Evolutionary conservation across 441 rosid species (phyloP).

Genomic region (Dalechampia spathulata): DNA sequence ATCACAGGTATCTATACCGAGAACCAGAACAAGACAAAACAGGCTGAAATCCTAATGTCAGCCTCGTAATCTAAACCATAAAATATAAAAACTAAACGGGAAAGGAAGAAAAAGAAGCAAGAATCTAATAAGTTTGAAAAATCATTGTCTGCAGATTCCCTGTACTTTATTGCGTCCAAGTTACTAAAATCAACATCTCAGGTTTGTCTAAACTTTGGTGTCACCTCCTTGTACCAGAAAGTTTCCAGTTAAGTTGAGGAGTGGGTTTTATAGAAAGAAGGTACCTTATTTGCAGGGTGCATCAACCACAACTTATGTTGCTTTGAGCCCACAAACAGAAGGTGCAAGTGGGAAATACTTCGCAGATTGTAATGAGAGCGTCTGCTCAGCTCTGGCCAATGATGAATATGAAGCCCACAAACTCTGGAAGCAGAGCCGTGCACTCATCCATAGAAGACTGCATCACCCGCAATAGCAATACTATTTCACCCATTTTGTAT

Average conservation of each 20-base stretch:
- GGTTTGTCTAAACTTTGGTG: constrained; percentile 30
- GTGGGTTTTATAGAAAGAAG: not conserved
- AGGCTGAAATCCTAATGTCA: no score
- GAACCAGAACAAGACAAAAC: no score
- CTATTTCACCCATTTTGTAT: constrained; percentile 4
- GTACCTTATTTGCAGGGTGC: constrained; percentile 57
- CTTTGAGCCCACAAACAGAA: constrained; percentile 49
- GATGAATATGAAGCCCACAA: constrained; percentile 55
- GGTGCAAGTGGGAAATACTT: constrained; percentile 71
- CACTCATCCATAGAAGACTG: constrained; percentile 45
- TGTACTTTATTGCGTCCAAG: constrained; percentile 83
- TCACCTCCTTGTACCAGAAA: constrained; percentile 4
- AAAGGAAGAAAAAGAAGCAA: no score
- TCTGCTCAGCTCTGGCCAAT: constrained; percentile 56
- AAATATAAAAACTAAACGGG: no score
- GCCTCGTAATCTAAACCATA: no score
- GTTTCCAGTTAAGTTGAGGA: not conserved
- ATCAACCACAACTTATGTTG: constrained; percentile 84
- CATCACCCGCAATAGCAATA: constrained; percentile 15
- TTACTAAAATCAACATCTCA: constrained; percentile 65
- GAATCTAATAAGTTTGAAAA: not conserved
- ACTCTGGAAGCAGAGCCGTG: constrained; percentile 53
- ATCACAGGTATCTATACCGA: constrained; percentile 47
- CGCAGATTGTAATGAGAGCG: constrained; percentile 75
- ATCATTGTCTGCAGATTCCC: constrained; percentile 58